These are phyloP conservation scores for Pterothamnion heteromorphum DNA, from an alignment of 31 red algal species.

Conservation along the genomic window DNA sequence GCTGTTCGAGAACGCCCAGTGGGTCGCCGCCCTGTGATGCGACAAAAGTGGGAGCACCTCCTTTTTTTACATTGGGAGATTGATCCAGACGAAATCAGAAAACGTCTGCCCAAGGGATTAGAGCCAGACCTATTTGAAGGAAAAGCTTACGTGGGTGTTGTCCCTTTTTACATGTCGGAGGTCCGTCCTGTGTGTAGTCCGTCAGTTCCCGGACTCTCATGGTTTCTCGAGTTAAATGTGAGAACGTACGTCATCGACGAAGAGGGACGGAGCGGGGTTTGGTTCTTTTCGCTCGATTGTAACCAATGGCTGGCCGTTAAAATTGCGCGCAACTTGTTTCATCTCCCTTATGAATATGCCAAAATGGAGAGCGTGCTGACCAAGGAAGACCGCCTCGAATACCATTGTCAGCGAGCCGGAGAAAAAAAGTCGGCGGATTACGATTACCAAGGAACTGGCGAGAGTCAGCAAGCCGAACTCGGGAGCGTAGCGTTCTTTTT, in stretches of 20 bases:
- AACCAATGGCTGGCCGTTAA: neutral
- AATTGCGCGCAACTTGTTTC: neutral
- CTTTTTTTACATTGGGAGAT: constrained; percentile 1
- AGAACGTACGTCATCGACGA: neutral
- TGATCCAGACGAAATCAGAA: neutral
- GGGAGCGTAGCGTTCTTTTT: neutral
- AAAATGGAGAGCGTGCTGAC: neutral
- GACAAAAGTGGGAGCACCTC: neutral
- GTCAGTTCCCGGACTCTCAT: neutral
- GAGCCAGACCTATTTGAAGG: neutral
- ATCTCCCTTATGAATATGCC: neutral
- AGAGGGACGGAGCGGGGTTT: neutral
- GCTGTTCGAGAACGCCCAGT: too few species aligned
- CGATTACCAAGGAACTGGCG: neutral
- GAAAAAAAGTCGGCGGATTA: neutral
- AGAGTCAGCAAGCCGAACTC: neutral
- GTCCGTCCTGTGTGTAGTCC: neutral
- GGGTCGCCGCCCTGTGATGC: too few species aligned
- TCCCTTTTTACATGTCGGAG: neutral
- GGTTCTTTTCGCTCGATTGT: neutral
- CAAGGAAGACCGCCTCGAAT: neutral
- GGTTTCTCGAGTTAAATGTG: neutral
- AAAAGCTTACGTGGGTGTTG: neutral
- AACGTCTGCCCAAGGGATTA: neutral
- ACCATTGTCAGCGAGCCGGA: neutral